Percentiles rank a stretch among this genome's conserved stretches.
These are phyloP conservation scores for Tetracladium marchalianum DNA, from an alignment of 495 filamentous ascomycete species.

Conservation along the genomic window DNA sequence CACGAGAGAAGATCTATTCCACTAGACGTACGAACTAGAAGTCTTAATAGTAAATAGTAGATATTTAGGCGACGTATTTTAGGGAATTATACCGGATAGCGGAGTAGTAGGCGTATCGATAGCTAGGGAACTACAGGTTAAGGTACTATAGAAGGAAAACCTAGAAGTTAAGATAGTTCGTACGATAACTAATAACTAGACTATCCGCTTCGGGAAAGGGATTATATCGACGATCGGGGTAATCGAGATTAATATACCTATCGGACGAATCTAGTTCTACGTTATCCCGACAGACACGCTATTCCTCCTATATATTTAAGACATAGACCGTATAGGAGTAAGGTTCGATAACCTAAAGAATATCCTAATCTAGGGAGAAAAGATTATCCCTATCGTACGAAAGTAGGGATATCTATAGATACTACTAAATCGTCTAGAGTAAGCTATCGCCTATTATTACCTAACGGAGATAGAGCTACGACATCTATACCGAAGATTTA, in stretches of 20 bases:
- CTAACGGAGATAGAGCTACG: neutral
- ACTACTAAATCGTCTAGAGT: neutral
- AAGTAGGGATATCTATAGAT: conserved; percentile 1
- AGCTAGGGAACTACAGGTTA: neutral
- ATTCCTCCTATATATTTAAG: too few relatives aligned
- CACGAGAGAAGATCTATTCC: neutral
- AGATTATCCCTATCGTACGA: neutral
- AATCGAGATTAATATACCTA: too few relatives aligned
- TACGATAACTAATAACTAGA: neutral
- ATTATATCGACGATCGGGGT: too few relatives aligned
- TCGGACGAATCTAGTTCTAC: too few relatives aligned
- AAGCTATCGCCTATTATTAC: neutral
- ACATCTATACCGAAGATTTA: too few relatives aligned
- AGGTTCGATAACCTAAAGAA: too few relatives aligned
- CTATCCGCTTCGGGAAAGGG: neutral
- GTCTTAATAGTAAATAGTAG: neutral
- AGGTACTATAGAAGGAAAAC: neutral
- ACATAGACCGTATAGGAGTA: too few relatives aligned
- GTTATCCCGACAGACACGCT: too few relatives aligned
- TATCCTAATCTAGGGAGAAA: too few relatives aligned
- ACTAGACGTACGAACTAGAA: neutral
- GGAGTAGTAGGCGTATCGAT: neutral
- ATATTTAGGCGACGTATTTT: neutral
- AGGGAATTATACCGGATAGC: neutral
- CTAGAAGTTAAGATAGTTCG: neutral